phyloP scores from a whole-genome alignment of 192 early-diverging fungal species.

The Umbelopsis ramanniana region DNA sequence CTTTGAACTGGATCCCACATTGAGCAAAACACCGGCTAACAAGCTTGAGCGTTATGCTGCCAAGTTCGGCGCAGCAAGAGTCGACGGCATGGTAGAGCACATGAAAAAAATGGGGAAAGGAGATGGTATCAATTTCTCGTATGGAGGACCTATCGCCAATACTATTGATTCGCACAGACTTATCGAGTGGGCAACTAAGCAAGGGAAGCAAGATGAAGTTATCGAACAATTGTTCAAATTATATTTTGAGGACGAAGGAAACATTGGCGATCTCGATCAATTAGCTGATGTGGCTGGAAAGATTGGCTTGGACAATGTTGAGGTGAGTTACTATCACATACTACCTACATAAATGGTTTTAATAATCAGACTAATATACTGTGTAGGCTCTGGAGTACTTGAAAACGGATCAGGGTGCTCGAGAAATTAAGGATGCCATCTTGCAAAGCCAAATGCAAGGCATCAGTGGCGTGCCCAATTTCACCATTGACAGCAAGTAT shows the following conservation, averaged over 20 bases:
- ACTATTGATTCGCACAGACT: slow-evolving; percentile 70
- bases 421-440: slow-evolving; percentile 54
- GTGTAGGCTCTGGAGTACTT: slow-evolving; percentile 49
- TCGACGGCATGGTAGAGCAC: slow-evolving; percentile 54
- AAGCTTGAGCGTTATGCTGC: slow-evolving; percentile 60
- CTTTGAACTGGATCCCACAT: slow-evolving; percentile 68
- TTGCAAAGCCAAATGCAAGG: slow-evolving; percentile 45
- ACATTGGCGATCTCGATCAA: slow-evolving; percentile 63
- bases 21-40: slow-evolving; percentile 53
- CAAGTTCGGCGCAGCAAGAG: slow-evolving; percentile 68
- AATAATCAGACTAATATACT: not conserved
- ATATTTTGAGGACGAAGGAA: slow-evolving; percentile 77
- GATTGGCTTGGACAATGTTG: slow-evolving; percentile 59
- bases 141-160: slow-evolving; percentile 67
- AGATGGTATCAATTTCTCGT: slow-evolving; percentile 70
- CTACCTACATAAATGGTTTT: not conserved
- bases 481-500: slow-evolving; percentile 64
- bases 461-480: slow-evolving; percentile 74
- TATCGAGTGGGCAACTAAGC: slow-evolving; percentile 55
- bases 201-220: slow-evolving; percentile 59
- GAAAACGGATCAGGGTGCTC: slow-evolving; percentile 56
- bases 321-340: slow-evolving; percentile 20
- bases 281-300: slow-evolving; percentile 60
- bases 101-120: slow-evolving; percentile 59
- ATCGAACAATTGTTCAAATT: slow-evolving; percentile 64